A percentile compares a stretch with the other conserved stretches of the same genome.
These are phyloP conservation scores for Ceratobasidium sp. DNA, from an alignment of 1,284 basidiomycete species.

Conservation along the genomic window DNA sequence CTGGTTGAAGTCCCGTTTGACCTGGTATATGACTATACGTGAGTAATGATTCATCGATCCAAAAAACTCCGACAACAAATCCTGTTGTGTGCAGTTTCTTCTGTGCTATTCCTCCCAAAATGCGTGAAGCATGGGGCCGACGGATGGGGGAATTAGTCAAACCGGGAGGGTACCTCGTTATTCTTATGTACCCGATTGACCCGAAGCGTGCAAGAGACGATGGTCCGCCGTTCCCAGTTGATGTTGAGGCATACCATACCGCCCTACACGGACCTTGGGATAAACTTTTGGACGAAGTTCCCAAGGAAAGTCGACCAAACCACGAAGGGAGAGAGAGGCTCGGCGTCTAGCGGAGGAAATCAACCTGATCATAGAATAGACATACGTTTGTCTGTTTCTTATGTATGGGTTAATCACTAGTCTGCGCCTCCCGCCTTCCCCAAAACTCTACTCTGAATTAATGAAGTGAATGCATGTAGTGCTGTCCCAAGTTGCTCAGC, in stretches of 20 bases:
- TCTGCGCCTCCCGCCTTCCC: too few relatives aligned
- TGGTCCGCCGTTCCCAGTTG: constrained; percentile 74
- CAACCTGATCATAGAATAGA: too few relatives aligned
- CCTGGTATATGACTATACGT: constrained; percentile 76
- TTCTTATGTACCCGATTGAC: constrained; percentile 65
- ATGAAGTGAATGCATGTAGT: too few relatives aligned
- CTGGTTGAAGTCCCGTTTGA: constrained; percentile 61
- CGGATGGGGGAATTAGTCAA: constrained; percentile 68
- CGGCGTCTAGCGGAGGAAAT: constrained; percentile 14
- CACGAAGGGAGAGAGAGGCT: constrained; percentile 28
- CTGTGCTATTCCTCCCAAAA: constrained; percentile 70
- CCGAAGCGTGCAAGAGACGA: constrained; percentile 55
- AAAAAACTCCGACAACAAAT: background rate
- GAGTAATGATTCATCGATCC: constrained; percentile 49
- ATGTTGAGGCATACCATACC: constrained; percentile 67
- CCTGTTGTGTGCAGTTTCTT: constrained; percentile 70
- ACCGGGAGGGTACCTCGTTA: constrained; percentile 69
- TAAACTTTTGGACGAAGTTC: constrained; percentile 9
- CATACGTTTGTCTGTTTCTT: too few relatives aligned
- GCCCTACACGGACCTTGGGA: constrained; percentile 54
- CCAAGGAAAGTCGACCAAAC: constrained; percentile 1
- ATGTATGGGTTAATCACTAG: too few relatives aligned
- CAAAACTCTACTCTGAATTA: too few relatives aligned
- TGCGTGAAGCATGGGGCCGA: constrained; percentile 65
- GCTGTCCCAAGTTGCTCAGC: too few relatives aligned